A percentile compares a stretch with the other conserved stretches of the same genome.
Conservation (phyloP, 2,329 filamentous ascomycete species). For the Boeremia exigua region DNA sequence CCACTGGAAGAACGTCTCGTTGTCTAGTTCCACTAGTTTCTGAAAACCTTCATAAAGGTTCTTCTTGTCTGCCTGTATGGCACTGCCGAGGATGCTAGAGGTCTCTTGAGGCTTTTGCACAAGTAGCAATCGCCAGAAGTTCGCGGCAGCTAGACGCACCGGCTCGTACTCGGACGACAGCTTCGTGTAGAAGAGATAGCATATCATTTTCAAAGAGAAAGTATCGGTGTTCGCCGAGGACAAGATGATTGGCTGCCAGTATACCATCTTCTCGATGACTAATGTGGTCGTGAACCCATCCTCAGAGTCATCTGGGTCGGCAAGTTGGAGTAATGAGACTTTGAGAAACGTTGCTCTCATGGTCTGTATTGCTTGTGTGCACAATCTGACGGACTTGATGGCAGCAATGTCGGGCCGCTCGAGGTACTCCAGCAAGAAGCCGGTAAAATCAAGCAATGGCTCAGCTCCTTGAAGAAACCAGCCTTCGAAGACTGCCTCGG, state of each 20-base stretch:
- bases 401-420: conserved; percentile 81
- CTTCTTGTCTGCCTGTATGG: conserved; percentile 72
- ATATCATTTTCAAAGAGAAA: conserved; percentile 83
- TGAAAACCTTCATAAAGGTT: conserved; percentile 78
- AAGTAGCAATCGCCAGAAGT: conserved; percentile 88
- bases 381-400: conserved; percentile 89
- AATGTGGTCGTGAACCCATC: conserved; percentile 68
- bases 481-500: conserved; percentile 91
- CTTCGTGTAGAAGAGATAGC: conserved; percentile 91
- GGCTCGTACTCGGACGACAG: conserved; percentile 72
- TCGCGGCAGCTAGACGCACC: conserved; percentile 77
- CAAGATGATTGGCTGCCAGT: conserved; percentile 94
- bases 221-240: conserved; percentile 77
- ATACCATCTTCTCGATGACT: conserved; percentile 85
- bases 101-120: conserved; percentile 92
- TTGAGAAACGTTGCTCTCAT: conserved; percentile 81
- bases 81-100: conserved; percentile 73
- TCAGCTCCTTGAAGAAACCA: conserved; percentile 94
- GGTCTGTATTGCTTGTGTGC: conserved; percentile 77
- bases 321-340: conserved; percentile 79
- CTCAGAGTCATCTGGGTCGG: conserved; percentile 75
- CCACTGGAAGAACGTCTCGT: conserved; percentile 86
- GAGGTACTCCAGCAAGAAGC: conserved; percentile 84
- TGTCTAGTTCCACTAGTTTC: conserved; percentile 85
- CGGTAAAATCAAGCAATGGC: conserved; percentile 82